Evolutionary conservation across 345 rosid species (phyloP).

Genomic region (Lepidium sativum): DNA sequence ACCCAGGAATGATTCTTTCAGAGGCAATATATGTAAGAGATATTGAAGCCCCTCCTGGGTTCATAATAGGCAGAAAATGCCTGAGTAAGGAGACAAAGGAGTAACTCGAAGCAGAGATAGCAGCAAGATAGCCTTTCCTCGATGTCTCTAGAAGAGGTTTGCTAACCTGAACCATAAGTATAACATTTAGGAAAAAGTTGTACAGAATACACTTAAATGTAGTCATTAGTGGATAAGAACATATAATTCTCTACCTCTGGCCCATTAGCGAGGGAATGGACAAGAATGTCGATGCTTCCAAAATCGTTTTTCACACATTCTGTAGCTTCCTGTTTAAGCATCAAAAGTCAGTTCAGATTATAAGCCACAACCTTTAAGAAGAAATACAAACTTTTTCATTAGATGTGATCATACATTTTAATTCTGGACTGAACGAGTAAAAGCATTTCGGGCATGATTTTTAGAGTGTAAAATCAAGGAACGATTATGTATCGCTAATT

Average conservation of each 20-base stretch:
- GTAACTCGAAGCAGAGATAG: slow-evolving; percentile 91
- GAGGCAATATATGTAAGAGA: slow-evolving; percentile 96
- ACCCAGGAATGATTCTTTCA: slow-evolving; percentile 94
- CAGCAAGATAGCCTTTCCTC: slow-evolving; percentile 89
- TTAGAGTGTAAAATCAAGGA: not conserved
- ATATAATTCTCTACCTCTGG: slow-evolving; percentile 57
- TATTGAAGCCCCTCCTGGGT: slow-evolving; percentile 89
- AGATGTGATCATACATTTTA: not conserved
- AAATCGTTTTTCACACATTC: slow-evolving; percentile 83
- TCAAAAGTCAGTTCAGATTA: not conserved
- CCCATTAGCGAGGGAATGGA: slow-evolving; percentile 93
- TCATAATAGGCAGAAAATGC: slow-evolving; percentile 91
- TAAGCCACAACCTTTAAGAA: not conserved
- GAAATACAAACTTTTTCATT: not conserved
- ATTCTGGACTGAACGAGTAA: not conserved
- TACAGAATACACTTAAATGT: not conserved
- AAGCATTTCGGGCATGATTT: not conserved
- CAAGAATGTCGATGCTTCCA: slow-evolving; percentile 86
- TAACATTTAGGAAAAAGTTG: not conserved
- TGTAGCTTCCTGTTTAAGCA: slow-evolving; percentile 62
- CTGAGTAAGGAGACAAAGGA: slow-evolving; percentile 78
- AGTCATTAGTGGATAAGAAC: not conserved
- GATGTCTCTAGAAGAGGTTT: slow-evolving; percentile 93
- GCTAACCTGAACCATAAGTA: slow-evolving; percentile 45
- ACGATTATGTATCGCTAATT: no score